Evolutionary conservation across 306 rosid genomes (phyloP).

Genomic region (Pterocarpus santalinus): DNA sequence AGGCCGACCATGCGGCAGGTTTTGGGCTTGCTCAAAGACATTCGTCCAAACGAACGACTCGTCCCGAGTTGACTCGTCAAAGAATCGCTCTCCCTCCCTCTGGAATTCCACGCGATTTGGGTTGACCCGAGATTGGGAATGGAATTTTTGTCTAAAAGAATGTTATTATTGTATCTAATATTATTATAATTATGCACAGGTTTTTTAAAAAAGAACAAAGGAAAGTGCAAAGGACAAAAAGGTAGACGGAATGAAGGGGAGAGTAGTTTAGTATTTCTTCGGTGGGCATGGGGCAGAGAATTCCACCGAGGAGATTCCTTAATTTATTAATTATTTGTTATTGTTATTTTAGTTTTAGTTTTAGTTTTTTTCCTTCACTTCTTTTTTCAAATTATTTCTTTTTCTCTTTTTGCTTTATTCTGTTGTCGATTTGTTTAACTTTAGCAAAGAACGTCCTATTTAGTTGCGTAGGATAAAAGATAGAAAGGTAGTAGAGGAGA

Average conservation of each 20-base stretch:
- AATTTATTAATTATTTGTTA: conserved; percentile 18
- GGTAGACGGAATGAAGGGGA: conserved; percentile 22
- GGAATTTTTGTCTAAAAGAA: neutral
- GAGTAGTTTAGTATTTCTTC: conserved; percentile 30
- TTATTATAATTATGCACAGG: neutral
- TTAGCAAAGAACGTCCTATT: neutral
- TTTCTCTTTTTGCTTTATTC: conserved; percentile 45
- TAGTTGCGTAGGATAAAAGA: no score
- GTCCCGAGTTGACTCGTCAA: conserved; percentile 35
- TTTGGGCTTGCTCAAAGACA: conserved; percentile 81
- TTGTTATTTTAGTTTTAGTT: neutral
- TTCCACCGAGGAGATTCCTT: conserved; percentile 53
- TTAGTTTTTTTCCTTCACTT: neutral
- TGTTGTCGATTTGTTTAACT: conserved; percentile 14
- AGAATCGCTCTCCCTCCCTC: neutral
- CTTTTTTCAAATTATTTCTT: neutral
- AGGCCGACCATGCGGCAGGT: conserved; percentile 89
- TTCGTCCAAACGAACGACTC: conserved; percentile 53
- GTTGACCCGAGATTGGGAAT: neutral
- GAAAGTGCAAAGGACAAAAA: conserved; percentile 20
- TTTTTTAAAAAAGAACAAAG: neutral
- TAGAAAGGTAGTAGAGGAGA: neutral
- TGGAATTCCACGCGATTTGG: neutral
- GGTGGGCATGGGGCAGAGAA: conserved; percentile 51
- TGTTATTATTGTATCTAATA: neutral